Conservation (phyloP, 176 grass and related monocot genomes). For the Alopecurus myosuroides region DNA sequence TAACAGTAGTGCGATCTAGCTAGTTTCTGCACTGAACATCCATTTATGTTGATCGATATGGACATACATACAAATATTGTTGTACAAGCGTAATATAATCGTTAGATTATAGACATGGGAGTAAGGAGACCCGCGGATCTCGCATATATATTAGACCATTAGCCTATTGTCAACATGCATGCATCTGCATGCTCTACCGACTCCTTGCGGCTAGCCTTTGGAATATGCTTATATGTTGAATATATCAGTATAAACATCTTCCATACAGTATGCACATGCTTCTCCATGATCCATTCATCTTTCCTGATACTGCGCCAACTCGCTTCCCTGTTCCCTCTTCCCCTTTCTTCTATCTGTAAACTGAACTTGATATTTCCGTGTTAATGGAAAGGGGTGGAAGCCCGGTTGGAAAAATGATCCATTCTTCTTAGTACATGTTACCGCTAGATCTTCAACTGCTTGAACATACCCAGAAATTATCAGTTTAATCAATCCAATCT, state of each 20-base stretch:
- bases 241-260: neutral
- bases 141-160: neutral
- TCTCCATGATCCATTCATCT: neutral
- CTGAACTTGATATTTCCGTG: too few relatives aligned
- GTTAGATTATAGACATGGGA: neutral
- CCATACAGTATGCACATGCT: neutral
- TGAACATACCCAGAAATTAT: constrained; percentile 30
- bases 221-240: neutral
- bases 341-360: too few relatives aligned
- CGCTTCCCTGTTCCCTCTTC: too few relatives aligned
- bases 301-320: too few relatives aligned
- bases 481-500: neutral
- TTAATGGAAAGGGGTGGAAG: too few relatives aligned
- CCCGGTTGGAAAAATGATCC: too few relatives aligned
- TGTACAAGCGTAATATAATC: too few relatives aligned
- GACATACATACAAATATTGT: too few relatives aligned
- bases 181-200: neutral
- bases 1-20: too few relatives aligned
- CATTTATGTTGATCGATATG: too few relatives aligned
- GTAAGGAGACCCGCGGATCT: neutral
- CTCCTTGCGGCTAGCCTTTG: neutral
- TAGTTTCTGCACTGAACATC: too few relatives aligned
- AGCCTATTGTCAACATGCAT: constrained; percentile 6
- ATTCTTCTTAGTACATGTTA: neutral
- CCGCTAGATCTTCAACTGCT: constrained; percentile 51